Percentiles rank a stretch among this genome's conserved stretches.
Conservation (phyloP, 768 basidiomycete species). For the Tulasnella sp. region DNA sequence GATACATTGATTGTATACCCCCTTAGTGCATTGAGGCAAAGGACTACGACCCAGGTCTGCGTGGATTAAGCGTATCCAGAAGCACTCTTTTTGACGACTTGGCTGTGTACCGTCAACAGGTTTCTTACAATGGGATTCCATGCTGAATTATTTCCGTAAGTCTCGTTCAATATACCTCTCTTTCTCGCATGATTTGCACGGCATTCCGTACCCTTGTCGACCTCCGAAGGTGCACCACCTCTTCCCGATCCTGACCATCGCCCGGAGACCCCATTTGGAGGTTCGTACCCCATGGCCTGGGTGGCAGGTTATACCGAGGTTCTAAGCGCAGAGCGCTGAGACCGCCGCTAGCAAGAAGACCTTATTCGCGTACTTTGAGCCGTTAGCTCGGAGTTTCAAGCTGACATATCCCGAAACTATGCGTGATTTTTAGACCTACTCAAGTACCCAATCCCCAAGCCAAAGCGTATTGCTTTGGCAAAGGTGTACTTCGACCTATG, state of each 20-base stretch:
- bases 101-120: neutral
- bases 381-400: neutral
- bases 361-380: neutral
- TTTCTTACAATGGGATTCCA: conserved; percentile 71
- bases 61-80: neutral
- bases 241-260: neutral
- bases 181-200: neutral
- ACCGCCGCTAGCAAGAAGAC: neutral
- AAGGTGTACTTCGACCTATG: conserved; percentile 75
- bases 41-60: conserved; percentile 70
- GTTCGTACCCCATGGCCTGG: neutral
- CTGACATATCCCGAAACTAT: neutral
- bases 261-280: neutral
- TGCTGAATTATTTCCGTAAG: conserved; percentile 55
- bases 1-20: conserved; percentile 36
- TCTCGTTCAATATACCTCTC: neutral
- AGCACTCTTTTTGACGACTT: neutral
- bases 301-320: neutral
- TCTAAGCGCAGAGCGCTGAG: neutral
- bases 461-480: conserved; percentile 65
- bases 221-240: neutral
- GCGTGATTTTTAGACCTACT: conserved; percentile 45
- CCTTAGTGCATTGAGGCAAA: conserved; percentile 72
- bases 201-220: neutral
- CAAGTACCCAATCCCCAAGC: conserved; percentile 82